phyloP scores from a whole-genome alignment of 345 rosid genomes.

The Melastoma malabathricum region DNA sequence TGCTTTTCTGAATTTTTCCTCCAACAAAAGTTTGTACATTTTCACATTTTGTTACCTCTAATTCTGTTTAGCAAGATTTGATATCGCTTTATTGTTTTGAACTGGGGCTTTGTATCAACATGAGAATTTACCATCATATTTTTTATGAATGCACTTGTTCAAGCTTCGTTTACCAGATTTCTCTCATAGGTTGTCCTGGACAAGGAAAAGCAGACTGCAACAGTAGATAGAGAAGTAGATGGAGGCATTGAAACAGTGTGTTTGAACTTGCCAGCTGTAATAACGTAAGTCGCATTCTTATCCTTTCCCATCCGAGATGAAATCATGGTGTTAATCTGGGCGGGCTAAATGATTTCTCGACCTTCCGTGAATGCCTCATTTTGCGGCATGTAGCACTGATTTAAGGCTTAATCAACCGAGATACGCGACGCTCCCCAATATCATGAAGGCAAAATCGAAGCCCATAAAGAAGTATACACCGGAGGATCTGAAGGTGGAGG shows the following conservation, averaged over 20 bases:
- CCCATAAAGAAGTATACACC: constrained; percentile 58
- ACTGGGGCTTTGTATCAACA: too few relatives aligned
- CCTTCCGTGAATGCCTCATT: background rate
- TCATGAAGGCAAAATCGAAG: constrained; percentile 91
- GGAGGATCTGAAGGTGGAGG: constrained; percentile 48
- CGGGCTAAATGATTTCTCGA: background rate
- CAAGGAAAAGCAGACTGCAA: constrained; percentile 55
- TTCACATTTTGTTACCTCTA: too few relatives aligned
- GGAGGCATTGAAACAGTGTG: constrained; percentile 81
- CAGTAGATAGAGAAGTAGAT: constrained; percentile 89
- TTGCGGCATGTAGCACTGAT: constrained; percentile 50
- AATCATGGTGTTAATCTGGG: background rate
- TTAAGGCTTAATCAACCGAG: constrained; percentile 90
- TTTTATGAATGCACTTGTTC: too few relatives aligned
- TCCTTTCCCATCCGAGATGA: background rate
- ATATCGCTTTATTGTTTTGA: too few relatives aligned
- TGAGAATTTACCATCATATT: too few relatives aligned
- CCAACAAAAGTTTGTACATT: too few relatives aligned
- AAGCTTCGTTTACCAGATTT: too few relatives aligned
- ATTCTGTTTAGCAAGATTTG: too few relatives aligned
- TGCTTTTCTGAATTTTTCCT: too few relatives aligned
- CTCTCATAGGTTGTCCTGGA: constrained; percentile 68
- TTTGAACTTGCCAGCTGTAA: constrained; percentile 75
- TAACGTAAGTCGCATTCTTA: constrained; percentile 39
- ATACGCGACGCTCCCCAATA: constrained; percentile 87